Percentiles rank a stretch among this genome's conserved stretches.
Evolutionary conservation across 2,329 filamentous ascomycete species (phyloP).

Genomic region (Chrysoporthe deuterocubensis): DNA sequence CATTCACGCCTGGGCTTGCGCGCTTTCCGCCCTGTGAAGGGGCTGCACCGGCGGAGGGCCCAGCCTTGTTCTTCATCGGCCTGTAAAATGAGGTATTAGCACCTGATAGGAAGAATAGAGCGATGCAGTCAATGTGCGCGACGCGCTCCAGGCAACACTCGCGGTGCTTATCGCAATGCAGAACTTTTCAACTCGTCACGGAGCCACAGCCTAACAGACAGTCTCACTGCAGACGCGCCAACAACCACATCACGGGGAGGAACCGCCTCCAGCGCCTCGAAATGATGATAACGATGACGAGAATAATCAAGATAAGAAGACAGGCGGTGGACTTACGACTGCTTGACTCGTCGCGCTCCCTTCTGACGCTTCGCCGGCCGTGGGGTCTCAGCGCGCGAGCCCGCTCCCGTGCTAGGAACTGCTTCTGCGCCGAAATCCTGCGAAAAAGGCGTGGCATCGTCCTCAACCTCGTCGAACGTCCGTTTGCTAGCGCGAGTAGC

Average conservation of each 20-base stretch:
- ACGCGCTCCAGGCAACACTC: neutral
- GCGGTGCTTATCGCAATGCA: neutral
- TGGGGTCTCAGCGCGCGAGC: slow-evolving; percentile 66
- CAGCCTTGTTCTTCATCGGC: slow-evolving; percentile 75
- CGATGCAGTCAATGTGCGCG: neutral
- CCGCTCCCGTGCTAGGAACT: slow-evolving; percentile 51
- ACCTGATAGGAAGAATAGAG: neutral
- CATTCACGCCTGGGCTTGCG: slow-evolving; percentile 64
- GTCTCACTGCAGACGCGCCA: neutral
- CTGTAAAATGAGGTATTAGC: slow-evolving; percentile 47
- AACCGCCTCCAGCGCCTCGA: neutral
- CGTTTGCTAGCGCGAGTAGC: slow-evolving; percentile 57
- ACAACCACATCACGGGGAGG: neutral
- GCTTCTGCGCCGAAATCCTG: slow-evolving; percentile 53
- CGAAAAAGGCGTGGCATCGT: slow-evolving; percentile 55
- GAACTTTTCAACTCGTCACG: neutral
- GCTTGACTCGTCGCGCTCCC: slow-evolving; percentile 64
- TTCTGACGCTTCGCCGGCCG: slow-evolving; percentile 57
- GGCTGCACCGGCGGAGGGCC: slow-evolving; percentile 62
- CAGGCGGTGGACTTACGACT: slow-evolving; percentile 60
- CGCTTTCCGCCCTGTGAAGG: slow-evolving; percentile 69
- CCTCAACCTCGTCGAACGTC: slow-evolving; percentile 58
- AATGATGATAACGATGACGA: slow-evolving; percentile 7
- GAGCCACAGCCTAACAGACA: slow-evolving; percentile 6
- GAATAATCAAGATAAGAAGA: slow-evolving; percentile 16